Base-by-base conservation (phyloP, 192 early-diverging fungal species). In the Linnemannia zychae region DNA sequence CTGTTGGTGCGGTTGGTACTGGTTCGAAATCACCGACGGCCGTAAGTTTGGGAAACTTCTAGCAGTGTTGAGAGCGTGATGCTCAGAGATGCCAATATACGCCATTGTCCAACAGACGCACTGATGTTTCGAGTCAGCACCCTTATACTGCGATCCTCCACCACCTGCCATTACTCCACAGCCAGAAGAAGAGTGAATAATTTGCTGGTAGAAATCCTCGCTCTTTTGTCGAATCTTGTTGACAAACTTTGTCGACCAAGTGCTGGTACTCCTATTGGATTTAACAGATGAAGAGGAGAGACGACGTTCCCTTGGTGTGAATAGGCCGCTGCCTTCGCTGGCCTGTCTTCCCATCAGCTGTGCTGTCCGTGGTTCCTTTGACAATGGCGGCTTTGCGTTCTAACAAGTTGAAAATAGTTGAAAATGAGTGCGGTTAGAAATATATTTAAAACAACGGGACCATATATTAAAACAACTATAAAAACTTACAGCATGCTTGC, bases 151-250 rank as follows among this genome's bases (percentile, higher is more conserved):
- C 0, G n/a, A 28, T n/a, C 16, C 79, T 44, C 40, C 40, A 6
- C 40, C 40, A n/a, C n/a, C n/a, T n/a, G n/a, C n/a, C n/a, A n/a
- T n/a, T 44, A 9, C 3, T 44, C 40, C 40, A 44, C 40, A 6
- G 3, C 40, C 40, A 44, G 40, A 44, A 3, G 40, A 44, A 44
- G 83, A 67, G 40, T 79, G 38, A 31, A 85, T 70, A 57, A 85
- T 28, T 33, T 79, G 83, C 36, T 85, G 83, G 18, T 79, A 85
- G 20, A 85, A 75, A 24, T 85, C 83, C 44, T 85, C 83, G 37
- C 77, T 79, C 70, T 85, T 85, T 71, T 85, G 83, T 11, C 78
- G 67, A 13, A 78, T 46, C 31, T 85, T 85, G 78, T 73, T 74
- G 60, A 85, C 79, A 69, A 85, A 69, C n/a, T 79, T 85, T 13